phyloP scores from a whole-genome alignment of 768 basidiomycete genomes.

The Boletus rufocinnamomeus region DNA sequence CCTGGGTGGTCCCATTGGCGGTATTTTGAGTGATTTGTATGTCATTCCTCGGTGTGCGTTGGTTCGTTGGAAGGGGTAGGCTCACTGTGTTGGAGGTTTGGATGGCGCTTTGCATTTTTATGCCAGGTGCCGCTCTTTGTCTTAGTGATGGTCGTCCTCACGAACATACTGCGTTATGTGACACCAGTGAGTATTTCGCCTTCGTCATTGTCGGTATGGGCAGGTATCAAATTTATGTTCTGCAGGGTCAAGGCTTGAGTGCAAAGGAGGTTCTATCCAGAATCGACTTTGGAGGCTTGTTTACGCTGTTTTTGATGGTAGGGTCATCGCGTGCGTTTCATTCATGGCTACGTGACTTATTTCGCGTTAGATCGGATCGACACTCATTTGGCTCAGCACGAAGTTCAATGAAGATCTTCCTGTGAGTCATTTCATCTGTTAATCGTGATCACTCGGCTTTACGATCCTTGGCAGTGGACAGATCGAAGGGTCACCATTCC shows the following conservation, averaged over 20 bases:
- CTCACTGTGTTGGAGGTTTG: constrained; percentile 10
- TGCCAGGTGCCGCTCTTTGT: constrained; percentile 13
- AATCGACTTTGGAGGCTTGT: constrained; percentile 19
- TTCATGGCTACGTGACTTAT: neutral
- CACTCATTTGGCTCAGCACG: constrained; percentile 14
- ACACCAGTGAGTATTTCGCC: constrained; percentile 8
- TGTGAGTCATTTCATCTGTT: neutral
- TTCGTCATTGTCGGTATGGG: neutral
- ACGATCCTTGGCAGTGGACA: constrained; percentile 8
- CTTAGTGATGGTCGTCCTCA: constrained; percentile 2
- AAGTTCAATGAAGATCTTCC: constrained; percentile 19
- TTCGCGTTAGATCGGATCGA: constrained; percentile 11
- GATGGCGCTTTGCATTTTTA: constrained; percentile 21
- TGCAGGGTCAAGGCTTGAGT: constrained; percentile 11
- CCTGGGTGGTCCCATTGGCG: constrained; percentile 14
- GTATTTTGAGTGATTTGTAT: constrained; percentile 16
- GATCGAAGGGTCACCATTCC: constrained; percentile 11
- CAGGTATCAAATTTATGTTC: neutral
- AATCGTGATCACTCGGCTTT: neutral
- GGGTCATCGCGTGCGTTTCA: neutral
- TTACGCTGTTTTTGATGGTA: constrained; percentile 11
- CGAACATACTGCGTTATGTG: constrained; percentile 8
- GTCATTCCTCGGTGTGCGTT: neutral
- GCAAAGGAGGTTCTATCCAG: constrained; percentile 11
- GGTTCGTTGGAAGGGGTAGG: neutral